Base-by-base conservation (phyloP, 2,329 filamentous ascomycete species). In the Cryoendolithus antarcticus region DNA sequence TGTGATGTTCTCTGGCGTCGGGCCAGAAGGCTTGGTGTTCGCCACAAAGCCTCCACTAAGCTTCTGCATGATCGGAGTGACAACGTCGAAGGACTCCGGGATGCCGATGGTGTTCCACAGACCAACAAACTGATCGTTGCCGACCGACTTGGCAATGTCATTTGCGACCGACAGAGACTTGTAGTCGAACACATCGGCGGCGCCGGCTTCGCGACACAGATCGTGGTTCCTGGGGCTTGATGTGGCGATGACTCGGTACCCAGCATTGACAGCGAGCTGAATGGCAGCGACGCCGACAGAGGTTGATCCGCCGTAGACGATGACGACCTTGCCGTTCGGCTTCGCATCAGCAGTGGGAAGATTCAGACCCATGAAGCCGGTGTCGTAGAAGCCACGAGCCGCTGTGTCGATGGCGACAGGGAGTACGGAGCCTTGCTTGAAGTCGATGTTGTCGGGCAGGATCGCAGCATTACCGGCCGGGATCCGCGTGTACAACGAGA, bases 371-470 rank as follows among this genome's bases (percentile, higher is more conserved):
- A 51, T 40, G 15, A 47, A 40, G 15, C 47, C 48, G 10, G 46
- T 41, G 34, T 52, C 41, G 33, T 51, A 51, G 28, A 45, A 45
- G 15, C 44, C 9, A 15, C 38, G 35, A 39, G 41, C 32, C 8
- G 62, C 60, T 2, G 62, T 64, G 4, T 57, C 59, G 41, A 64
- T 54, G 11, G 57, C 57, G 13, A 64, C 53, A 2, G 62, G 62
- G 1, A 66, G 55, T 4, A 39, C 37, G 24, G 34, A 31, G 12
- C 55, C 63, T 9, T 58, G 42, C 2, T 47, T 55, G 47, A 54
- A 66, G 34, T 53, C 45, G 15, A 63, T 37, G 3, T 46, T 50
- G 10, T 50, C 41, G 0, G 63, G 62, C 34, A 66, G 56, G 27
- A 56, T 58, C 3, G 60, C 46, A 4, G 58, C 55, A 3, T 58